Conservation (phyloP, 1,284 basidiomycete genomes). For the Ganoderma meredithae region DNA sequence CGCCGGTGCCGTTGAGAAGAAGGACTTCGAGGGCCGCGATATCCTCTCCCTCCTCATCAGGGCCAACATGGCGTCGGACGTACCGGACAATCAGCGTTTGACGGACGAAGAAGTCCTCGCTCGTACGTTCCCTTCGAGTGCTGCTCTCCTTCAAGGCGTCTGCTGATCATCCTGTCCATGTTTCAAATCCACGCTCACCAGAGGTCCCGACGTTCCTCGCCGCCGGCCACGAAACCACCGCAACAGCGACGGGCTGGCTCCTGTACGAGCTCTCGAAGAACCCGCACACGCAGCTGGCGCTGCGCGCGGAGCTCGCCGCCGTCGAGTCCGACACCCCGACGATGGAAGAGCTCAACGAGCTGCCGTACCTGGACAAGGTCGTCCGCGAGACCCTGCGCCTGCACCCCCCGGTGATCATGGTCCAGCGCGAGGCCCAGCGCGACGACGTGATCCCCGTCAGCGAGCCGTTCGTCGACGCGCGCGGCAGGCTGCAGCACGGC, state of each 20-base stretch:
- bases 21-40: slow-evolving; percentile 38
- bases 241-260: slow-evolving; percentile 56
- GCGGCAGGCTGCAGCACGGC: slow-evolving; percentile 38
- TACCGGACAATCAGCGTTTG: slow-evolving; percentile 52
- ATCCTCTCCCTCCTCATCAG: slow-evolving; percentile 48
- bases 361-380: slow-evolving; percentile 70
- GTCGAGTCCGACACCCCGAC: slow-evolving; percentile 46
- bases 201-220: slow-evolving; percentile 24
- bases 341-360: slow-evolving; percentile 65
- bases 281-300: slow-evolving; percentile 63
- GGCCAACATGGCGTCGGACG: slow-evolving; percentile 56
- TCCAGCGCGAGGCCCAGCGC: slow-evolving; percentile 55
- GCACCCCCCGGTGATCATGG: slow-evolving; percentile 64
- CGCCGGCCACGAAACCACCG: slow-evolving; percentile 69
- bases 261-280: slow-evolving; percentile 67
- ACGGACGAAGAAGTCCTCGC: slow-evolving; percentile 62
- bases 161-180: background rate
- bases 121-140: slow-evolving; percentile 49
- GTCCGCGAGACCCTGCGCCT: slow-evolving; percentile 76
- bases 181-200: background rate
- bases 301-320: slow-evolving; percentile 71
- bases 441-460: slow-evolving; percentile 56
- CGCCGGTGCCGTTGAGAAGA: slow-evolving; percentile 31
- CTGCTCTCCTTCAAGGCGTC: background rate
- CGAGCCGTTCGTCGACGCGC: slow-evolving; percentile 41